Base-by-base conservation (phyloP, 345 rosid species). In the Syzygium jambos region DNA sequence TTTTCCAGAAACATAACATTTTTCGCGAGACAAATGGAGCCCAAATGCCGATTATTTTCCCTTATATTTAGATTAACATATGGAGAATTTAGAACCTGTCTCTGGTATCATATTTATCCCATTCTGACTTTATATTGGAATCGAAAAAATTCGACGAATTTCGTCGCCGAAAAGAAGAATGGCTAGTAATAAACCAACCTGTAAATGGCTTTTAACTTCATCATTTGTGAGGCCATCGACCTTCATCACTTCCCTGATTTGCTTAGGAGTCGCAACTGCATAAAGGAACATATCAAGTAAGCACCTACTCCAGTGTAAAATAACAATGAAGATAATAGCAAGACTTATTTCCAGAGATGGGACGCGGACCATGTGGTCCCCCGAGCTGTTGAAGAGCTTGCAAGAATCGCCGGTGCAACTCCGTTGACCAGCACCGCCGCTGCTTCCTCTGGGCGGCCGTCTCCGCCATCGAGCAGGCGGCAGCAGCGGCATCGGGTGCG, bases 191-290 rank as follows among this genome's bases (percentile, higher is more conserved):
- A 34, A 38, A 73, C 22, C 80, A 34, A 93, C 94, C 94, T 93
- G 94, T 63, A 93, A 91, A 88, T 93, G 94, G 90, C 94, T 93
- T 88, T 93, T 93, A 87, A 93, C 93, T 88, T 93, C 94, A 86
- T 93, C 94, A 46, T 93, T 93, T 85, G 94, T 91, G 88, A 93
- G 91, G 52, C 92, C 93, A 78, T 93, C 93, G 84, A 93, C 93
- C 90, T 93, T 92, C 94, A 93, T 93, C 15, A 91, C 88, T 78
- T 93, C 94, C 78, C 93, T 93, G 51, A 93, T 93, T 87, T 93
- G 94, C 90, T 93, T 93, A 57, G 94, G 94, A 27, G 94, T 93
- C 27, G 93, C 94, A 84, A 85, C 94, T 93, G 90, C 88, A 30
- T 34, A 34, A 78, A 59, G 59, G 86, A 73, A 23, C 14, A 77